Evolutionary conservation across 2,329 filamentous ascomycete genomes (phyloP).

Genomic region (Aspergillus spinulosporus): DNA sequence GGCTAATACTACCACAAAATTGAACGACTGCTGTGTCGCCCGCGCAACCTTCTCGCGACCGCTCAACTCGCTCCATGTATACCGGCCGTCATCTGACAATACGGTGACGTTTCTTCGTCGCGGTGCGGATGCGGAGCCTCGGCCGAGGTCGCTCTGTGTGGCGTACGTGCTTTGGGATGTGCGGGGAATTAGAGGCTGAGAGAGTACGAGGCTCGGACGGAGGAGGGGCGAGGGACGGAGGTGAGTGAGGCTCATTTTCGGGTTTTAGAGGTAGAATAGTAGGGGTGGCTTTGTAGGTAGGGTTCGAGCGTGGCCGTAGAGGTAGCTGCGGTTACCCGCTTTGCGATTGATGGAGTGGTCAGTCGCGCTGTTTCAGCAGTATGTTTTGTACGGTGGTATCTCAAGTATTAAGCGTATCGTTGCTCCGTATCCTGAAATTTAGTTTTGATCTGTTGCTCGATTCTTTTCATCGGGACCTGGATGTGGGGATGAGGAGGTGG

Average conservation of each 20-base stretch:
- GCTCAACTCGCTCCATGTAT: slow-evolving; percentile 78
- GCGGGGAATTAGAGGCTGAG: slow-evolving; percentile 41
- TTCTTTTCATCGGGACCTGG: slow-evolving; percentile 7
- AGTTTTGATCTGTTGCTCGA: neutral
- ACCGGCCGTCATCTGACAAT: slow-evolving; percentile 79
- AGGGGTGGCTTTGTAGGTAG: neutral
- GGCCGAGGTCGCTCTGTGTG: slow-evolving; percentile 59
- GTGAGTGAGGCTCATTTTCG: slow-evolving; percentile 21
- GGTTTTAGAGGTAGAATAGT: neutral
- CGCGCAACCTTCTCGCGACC: slow-evolving; percentile 75
- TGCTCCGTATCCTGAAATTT: neutral
- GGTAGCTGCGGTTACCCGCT: slow-evolving; percentile 17
- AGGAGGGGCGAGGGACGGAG: slow-evolving; percentile 16
- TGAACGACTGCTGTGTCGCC: slow-evolving; percentile 87
- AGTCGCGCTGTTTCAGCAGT: neutral
- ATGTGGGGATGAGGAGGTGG: slow-evolving; percentile 20
- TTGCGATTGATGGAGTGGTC: slow-evolving; percentile 15
- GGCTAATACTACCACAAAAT: slow-evolving; percentile 73
- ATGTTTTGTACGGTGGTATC: neutral
- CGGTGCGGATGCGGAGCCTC: slow-evolving; percentile 46
- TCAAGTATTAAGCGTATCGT: neutral
- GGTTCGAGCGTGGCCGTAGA: neutral
- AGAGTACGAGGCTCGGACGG: slow-evolving; percentile 22
- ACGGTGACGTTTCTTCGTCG: slow-evolving; percentile 68
- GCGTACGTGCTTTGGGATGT: slow-evolving; percentile 28